Evolutionary conservation across 441 rosid species (phyloP), one percentile per base, ranked within the genome.

Genomic region (Populus hybrid): DNA sequence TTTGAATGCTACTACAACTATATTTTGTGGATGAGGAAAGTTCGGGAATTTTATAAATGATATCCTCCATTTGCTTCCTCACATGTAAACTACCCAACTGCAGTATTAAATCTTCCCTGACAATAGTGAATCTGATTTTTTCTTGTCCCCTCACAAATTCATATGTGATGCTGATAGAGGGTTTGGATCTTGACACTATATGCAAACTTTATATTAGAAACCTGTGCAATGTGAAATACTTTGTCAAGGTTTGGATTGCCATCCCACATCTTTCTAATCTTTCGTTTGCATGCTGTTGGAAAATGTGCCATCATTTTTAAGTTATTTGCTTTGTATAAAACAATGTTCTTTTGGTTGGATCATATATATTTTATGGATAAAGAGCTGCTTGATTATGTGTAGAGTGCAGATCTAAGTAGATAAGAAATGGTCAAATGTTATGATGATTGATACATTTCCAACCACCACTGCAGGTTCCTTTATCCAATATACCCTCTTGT

Each of bases 401-500:
- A 67, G 12, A 72, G 26, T 64, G 57, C 35, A 24, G 76, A 68
- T 42, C 67, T n/a, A 57, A 32, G 7, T 76, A 34, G 11, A 28
- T 24, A 67, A 76, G 12, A 34, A 32, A 34, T 9, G 19, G 30
- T 40, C 16, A 67, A 40, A 38, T 76, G 3, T 46, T 34, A 28
- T 46, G 72, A 26, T 77, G 42, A 53, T 21, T 65, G 28, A 34
- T 63, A 53, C 53, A 23, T 71, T 53, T 40, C 78, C 9, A 72
- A 65, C 32, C 14, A 46, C 16, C 57, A 46, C 28, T 84, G 78
- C 96, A 95, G 98, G 88, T 95, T 95, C 80, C 97, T 95, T 14
- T 95, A 94, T 86, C 98, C 97, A 30, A 83, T 95, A 82, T 94
- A 94, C 84, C 99, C 98, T 28, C 97, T 94, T 79, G 85, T 95